Conservation (phyloP, 768 basidiomycete genomes). For the Trametes villosa region DNA sequence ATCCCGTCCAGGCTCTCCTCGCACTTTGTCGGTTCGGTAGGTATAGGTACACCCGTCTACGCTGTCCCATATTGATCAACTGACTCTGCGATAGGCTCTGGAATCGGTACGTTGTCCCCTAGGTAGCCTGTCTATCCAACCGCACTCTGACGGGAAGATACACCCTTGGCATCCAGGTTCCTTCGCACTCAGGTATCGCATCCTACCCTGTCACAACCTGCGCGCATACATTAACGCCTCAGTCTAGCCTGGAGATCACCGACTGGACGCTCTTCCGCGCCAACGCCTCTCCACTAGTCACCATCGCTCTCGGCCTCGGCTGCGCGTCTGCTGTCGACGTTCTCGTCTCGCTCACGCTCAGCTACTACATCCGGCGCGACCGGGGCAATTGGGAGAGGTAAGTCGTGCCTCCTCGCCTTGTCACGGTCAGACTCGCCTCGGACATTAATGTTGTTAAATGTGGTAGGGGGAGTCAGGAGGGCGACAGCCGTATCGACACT, state of each 20-base stretch:
- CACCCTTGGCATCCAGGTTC: too few relatives aligned
- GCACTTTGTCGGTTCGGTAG: slow-evolving; percentile 10
- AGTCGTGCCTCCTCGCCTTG: neutral
- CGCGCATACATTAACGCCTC: neutral
- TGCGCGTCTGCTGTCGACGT: slow-evolving; percentile 15
- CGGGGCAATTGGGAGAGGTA: slow-evolving; percentile 6
- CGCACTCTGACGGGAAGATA: neutral
- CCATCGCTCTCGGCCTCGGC: slow-evolving; percentile 11
- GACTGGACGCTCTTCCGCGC: slow-evolving; percentile 8
- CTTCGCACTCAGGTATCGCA: slow-evolving; percentile 4
- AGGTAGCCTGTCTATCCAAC: neutral
- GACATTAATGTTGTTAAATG: neutral
- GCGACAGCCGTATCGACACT: slow-evolving; percentile 3
- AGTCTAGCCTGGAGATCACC: slow-evolving; percentile 1
- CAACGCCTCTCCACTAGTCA: slow-evolving; percentile 8
- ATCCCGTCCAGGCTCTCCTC: neutral
- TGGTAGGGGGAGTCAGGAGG: neutral
- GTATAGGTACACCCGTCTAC: neutral
- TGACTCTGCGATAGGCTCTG: neutral
- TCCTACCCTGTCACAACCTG: neutral
- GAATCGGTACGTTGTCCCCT: neutral
- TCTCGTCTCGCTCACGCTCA: slow-evolving; percentile 1
- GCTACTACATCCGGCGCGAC: slow-evolving; percentile 2
- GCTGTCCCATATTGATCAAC: neutral
- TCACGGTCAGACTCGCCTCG: neutral